Evolutionary conservation across 2,329 filamentous ascomycete species (phyloP).

Genomic region (Aciculosporium take): DNA sequence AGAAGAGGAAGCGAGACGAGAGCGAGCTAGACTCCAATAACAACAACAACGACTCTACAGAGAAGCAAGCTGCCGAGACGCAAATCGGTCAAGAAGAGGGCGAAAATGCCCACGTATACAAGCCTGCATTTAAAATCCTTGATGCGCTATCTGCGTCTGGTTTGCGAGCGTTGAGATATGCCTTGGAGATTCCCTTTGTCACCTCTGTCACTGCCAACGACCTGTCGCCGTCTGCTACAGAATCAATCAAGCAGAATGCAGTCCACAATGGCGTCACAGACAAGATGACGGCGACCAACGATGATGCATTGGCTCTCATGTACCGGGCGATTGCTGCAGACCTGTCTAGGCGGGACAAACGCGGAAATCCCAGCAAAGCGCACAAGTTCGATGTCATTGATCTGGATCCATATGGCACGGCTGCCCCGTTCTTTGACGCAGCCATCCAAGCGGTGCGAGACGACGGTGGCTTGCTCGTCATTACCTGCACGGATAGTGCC

Average conservation of each 20-base stretch:
- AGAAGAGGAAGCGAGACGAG: constrained; percentile 33
- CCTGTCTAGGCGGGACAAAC: constrained; percentile 26
- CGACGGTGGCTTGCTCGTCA: constrained; percentile 80
- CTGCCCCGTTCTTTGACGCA: constrained; percentile 81
- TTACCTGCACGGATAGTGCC: constrained; percentile 92
- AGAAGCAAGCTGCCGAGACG: constrained; percentile 3
- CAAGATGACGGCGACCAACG: constrained; percentile 58
- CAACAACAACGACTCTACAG: not conserved
- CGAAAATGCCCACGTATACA: constrained; percentile 17
- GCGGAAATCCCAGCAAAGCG: constrained; percentile 23
- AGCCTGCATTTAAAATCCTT: constrained; percentile 60
- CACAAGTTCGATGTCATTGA: constrained; percentile 84
- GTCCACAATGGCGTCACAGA: constrained; percentile 63
- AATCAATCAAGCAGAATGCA: constrained; percentile 73
- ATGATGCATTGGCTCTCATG: constrained; percentile 86
- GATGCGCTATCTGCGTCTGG: constrained; percentile 92
- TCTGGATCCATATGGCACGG: constrained; percentile 89
- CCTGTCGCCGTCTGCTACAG: constrained; percentile 60
- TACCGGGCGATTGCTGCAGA: constrained; percentile 53
- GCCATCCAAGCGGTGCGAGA: constrained; percentile 71
- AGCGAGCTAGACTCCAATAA: constrained; percentile 6
- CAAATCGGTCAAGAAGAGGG: constrained; percentile 7
- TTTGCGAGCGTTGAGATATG: constrained; percentile 79
- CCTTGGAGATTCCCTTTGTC: constrained; percentile 73
- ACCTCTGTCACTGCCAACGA: constrained; percentile 84